Evolutionary conservation across 257 asterid species (phyloP).

Genomic region (Gentiana straminea): DNA sequence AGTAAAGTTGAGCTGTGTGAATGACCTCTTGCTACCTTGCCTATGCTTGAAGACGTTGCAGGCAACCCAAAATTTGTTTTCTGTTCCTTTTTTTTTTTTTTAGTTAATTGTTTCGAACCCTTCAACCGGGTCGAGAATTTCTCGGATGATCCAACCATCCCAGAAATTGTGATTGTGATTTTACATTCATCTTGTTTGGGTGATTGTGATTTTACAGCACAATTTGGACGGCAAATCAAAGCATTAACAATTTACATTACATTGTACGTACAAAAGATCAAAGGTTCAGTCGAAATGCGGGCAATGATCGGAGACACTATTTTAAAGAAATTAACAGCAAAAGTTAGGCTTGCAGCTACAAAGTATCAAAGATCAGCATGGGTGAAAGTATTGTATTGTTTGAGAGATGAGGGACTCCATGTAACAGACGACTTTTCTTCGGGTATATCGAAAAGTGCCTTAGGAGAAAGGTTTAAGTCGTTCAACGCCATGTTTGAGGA

Average conservation of each 20-base stretch:
- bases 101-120: conserved; percentile 74
- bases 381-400: conserved; percentile 67
- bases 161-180: conserved; percentile 58
- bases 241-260: conserved; percentile 76
- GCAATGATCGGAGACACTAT: conserved; percentile 79
- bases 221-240: conserved; percentile 72
- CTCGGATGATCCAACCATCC: conserved; percentile 50
- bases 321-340: conserved; percentile 49
- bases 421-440: conserved; percentile 75
- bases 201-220: conserved; percentile 60
- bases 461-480: conserved; percentile 74
- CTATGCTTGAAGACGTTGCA: too few relatives aligned
- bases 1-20: too few relatives aligned
- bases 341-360: conserved; percentile 54
- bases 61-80: too few relatives aligned
- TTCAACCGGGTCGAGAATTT: conserved; percentile 44
- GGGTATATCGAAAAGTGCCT: conserved; percentile 71
- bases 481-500: conserved; percentile 89
- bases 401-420: conserved; percentile 85
- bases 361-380: conserved; percentile 68
- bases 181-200: conserved; percentile 81
- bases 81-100: neutral
- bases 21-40: too few relatives aligned
- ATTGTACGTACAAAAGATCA: conserved; percentile 54
- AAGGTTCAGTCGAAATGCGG: conserved; percentile 67